Conservation (phyloP, 306 rosid species). For the apple (Malus domestica) region ASM211411v1 NC_041791.1:27100501-27101000, state of each 20-base stretch:
- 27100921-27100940: not conserved
- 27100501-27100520: not conserved
- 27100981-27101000: not conserved
- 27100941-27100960: not conserved
- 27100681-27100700: not conserved
- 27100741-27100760: not conserved
- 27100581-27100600: constrained; percentile 93
- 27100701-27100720: constrained; percentile 2
- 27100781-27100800: not conserved
- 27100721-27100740: not conserved
- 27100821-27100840: not conserved
- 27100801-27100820: not conserved
- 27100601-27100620: constrained; percentile 96
- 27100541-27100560: constrained; percentile 55
- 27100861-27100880: not conserved
- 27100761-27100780: not conserved
- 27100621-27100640: constrained; percentile 95
- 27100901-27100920: not conserved
- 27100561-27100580: constrained; percentile 52
- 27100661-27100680: not conserved
- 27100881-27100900: not conserved
- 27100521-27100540: constrained; percentile 17
- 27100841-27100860: too few relatives aligned
- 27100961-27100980: not conserved
- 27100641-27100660: constrained; percentile 64